Base-by-base conservation (phyloP, 2,329 filamentous ascomycete genomes). In the Aspergillus udagawae region DNA sequence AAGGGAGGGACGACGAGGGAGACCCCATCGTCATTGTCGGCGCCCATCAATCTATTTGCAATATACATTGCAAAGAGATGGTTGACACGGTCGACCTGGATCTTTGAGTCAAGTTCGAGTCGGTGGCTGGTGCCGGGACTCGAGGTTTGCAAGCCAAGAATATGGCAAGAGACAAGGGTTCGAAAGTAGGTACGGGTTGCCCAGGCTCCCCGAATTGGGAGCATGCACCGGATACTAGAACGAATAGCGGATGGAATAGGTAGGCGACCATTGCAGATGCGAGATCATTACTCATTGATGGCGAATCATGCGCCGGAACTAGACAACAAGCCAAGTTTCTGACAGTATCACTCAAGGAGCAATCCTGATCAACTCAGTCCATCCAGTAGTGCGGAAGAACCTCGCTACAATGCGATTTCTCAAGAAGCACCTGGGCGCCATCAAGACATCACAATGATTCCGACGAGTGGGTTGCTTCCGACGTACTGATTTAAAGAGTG, bases 11-110 rank as follows among this genome's bases (percentile, higher is more conserved):
- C 64, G 65, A 66, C 63, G 63, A 63, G 55, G 59, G 55, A 53
- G 59, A 56, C 52, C 58, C 56, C 60, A 63, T 64, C 67, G 65
- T 59, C 62, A 65, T 66, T 71, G 74, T 82, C 82, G 78, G 82
- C 82, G 84, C 79, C 84, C 82, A 81, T 78, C 80, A 67, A 79
- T 80, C 69, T 71, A 80, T 77, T 73, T 73, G 67, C 73, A 79
- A 76, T 78, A 71, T 80, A 67, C 79, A 76, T 74, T 77, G 73
- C 68, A 77, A 78, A 79, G 80, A 83, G 83, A 82, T 81, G 81
- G 86, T 82, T 89, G 74, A 88, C 84, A 79, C 82, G 83, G 82
- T 80, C 84, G 84, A 83, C 84, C 83, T 76, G 80, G 81, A 78
- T 73, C 66, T 73, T 69, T 54, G 53, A 50, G 63, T 55, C 73